Evolutionary conservation across 495 filamentous ascomycete species (phyloP).

Genomic region (Cairneyella variabilis): DNA sequence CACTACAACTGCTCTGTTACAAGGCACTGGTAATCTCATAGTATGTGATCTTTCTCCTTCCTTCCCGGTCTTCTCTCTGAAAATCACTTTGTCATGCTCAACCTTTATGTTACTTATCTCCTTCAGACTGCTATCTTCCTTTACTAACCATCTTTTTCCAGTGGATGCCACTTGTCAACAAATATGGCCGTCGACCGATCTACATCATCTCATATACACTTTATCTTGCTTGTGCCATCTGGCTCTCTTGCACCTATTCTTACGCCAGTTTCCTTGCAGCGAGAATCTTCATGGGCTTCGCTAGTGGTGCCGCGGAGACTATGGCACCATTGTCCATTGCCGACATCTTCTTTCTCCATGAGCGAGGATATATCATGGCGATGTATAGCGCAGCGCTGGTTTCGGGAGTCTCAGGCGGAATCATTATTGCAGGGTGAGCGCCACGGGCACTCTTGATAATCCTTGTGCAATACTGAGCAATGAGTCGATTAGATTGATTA

Average conservation of each 20-base stretch:
- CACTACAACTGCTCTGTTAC: conserved; percentile 40
- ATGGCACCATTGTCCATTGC: conserved; percentile 46
- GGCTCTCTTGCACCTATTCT: conserved; percentile 38
- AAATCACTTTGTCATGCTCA: too few relatives aligned
- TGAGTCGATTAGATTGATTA: conserved; percentile 47
- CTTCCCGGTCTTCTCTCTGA: too few relatives aligned
- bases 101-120: too few relatives aligned
- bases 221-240: conserved; percentile 37
- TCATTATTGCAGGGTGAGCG: conserved; percentile 28
- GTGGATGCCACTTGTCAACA: conserved; percentile 50
- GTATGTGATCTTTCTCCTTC: too few relatives aligned
- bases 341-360: conserved; percentile 55
- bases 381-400: too few relatives aligned
- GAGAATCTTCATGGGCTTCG: conserved; percentile 45
- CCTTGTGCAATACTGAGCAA: too few relatives aligned
- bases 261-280: conserved; percentile 38
- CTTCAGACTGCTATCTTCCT: too few relatives aligned
- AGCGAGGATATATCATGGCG: conserved; percentile 45
- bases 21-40: conserved; percentile 49
- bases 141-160: too few relatives aligned
- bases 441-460: conserved; percentile 41
- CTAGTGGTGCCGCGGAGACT: conserved; percentile 44
- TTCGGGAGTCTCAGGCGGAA: background rate
- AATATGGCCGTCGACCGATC: conserved; percentile 48
- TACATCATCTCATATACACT: conserved; percentile 44